Conservation (phyloP, 345 rosid species). For the Chamaenerion angustifolium region DNA sequence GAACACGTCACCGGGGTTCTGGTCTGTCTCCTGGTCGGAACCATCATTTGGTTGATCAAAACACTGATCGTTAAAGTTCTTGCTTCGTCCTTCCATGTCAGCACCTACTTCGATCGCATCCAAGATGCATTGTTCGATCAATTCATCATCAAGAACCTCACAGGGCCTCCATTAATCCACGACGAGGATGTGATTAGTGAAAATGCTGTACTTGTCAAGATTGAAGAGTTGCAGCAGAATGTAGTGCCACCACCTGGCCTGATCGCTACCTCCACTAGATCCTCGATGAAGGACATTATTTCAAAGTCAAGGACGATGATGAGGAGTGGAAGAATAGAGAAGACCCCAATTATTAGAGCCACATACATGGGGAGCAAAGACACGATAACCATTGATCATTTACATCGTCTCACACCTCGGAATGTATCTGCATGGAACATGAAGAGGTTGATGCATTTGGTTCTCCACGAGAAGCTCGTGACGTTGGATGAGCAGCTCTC, state of each 20-base stretch:
- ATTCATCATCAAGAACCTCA: conserved; percentile 49
- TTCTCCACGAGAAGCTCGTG: conserved; percentile 35
- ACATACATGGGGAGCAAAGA: conserved; percentile 18
- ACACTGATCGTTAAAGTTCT: conserved; percentile 52
- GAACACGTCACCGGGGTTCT: conserved; percentile 35
- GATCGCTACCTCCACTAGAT: not conserved
- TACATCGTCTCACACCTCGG: conserved; percentile 41
- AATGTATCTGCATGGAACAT: conserved; percentile 66
- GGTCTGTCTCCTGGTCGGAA: conserved; percentile 42
- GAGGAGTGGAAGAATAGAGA: conserved; percentile 9
- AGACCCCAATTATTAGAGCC: not conserved
- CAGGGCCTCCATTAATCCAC: conserved; percentile 54
- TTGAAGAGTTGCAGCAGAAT: conserved; percentile 21
- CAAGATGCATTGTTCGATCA: conserved; percentile 58
- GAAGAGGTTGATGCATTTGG: conserved; percentile 55
- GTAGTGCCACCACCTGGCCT: conserved; percentile 9
- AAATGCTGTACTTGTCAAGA: conserved; percentile 16
- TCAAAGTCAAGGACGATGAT: not conserved
- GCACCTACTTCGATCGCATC: conserved; percentile 62
- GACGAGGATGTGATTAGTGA: conserved; percentile 33
- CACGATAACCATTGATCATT: conserved; percentile 32
- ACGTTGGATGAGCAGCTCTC: conserved; percentile 55
- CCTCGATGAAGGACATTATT: no score
- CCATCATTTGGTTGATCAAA: conserved; percentile 49
- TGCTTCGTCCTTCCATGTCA: conserved; percentile 58